A percentile compares a stretch with the other conserved stretches of the same genome.
Conservation (phyloP, 164 flowering plant genomes). For the Euptelea pleiosperma region DNA sequence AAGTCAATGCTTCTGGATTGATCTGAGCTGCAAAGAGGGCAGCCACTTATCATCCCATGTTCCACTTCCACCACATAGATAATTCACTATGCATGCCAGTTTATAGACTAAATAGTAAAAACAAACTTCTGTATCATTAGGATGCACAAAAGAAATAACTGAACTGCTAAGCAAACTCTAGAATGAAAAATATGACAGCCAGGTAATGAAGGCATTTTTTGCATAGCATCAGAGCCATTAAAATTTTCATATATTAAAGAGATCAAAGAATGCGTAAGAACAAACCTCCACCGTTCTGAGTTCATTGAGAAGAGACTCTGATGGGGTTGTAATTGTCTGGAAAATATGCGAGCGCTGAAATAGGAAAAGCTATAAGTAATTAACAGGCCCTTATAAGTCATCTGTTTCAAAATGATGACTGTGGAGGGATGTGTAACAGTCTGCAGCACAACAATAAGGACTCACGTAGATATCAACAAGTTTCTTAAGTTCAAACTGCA, state of each 20-base stretch:
- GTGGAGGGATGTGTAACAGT: neutral
- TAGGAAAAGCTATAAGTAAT: slow-evolving; percentile 5
- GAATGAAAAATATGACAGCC: too few species aligned
- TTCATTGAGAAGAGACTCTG: slow-evolving; percentile 91
- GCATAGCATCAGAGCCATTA: too few species aligned
- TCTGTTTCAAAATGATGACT: neutral
- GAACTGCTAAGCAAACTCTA: too few species aligned
- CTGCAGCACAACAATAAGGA: slow-evolving; percentile 1
- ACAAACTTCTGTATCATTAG: too few species aligned
- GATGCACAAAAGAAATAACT: too few species aligned
- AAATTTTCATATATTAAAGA: neutral
- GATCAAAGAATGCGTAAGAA: neutral
- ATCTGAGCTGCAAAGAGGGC: too few species aligned
- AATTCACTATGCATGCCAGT: too few species aligned
- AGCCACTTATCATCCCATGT: too few species aligned
- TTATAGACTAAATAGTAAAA: too few species aligned
- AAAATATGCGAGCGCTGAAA: slow-evolving; percentile 83
- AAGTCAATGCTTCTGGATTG: too few species aligned
- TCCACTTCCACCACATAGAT: too few species aligned
- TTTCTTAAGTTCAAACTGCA: slow-evolving; percentile 78
- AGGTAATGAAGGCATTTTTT: too few species aligned
- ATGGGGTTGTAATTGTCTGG: slow-evolving; percentile 81
- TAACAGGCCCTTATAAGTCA: neutral
- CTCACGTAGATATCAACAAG: slow-evolving; percentile 86
- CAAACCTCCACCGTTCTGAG: slow-evolving; percentile 85